Conservation (phyloP, 2,329 filamentous ascomycete genomes). For the Colletotrichum higginsianum region DNA sequence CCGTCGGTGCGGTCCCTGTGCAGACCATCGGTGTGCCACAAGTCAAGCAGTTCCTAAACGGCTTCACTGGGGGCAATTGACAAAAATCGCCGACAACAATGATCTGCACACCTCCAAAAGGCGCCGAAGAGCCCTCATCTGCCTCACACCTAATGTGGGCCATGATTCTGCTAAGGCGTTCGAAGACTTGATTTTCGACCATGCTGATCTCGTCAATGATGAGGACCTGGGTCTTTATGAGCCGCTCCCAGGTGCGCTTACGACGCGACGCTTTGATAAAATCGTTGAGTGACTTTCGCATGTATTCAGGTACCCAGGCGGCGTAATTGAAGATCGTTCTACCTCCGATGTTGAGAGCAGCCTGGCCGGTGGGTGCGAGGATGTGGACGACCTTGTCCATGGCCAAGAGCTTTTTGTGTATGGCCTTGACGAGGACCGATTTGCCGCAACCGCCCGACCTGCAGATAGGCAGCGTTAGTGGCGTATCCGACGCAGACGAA, state of each 20-base stretch:
- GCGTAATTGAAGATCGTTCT: conserved; percentile 71
- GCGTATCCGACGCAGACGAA: neutral
- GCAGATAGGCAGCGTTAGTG: neutral
- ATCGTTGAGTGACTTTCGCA: neutral
- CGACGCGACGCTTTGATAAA: neutral
- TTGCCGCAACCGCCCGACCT: conserved; percentile 32
- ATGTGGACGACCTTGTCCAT: conserved; percentile 55
- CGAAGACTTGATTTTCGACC: conserved; percentile 75
- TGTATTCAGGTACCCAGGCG: conserved; percentile 62
- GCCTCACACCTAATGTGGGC: neutral
- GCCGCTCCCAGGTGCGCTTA: conserved; percentile 53
- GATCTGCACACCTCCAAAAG: conserved; percentile 23
- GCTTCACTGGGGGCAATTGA: conserved; percentile 13
- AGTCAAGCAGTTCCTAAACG: neutral
- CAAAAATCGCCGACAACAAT: conserved; percentile 31
- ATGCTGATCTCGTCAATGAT: conserved; percentile 79
- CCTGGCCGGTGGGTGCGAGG: conserved; percentile 72
- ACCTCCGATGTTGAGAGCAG: conserved; percentile 71
- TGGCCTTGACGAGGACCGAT: conserved; percentile 20
- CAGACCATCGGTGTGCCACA: neutral
- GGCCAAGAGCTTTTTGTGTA: neutral
- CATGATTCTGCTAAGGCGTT: conserved; percentile 67
- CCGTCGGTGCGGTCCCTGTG: too few species aligned
- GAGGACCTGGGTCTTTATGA: conserved; percentile 66
- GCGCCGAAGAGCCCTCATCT: neutral